A percentile compares a stretch with the other conserved stretches of the same genome.
These are phyloP conservation scores for Komagataella phaffii DNA, from an alignment of 805 yeast genomes.

Conservation along the genomic window DNA sequence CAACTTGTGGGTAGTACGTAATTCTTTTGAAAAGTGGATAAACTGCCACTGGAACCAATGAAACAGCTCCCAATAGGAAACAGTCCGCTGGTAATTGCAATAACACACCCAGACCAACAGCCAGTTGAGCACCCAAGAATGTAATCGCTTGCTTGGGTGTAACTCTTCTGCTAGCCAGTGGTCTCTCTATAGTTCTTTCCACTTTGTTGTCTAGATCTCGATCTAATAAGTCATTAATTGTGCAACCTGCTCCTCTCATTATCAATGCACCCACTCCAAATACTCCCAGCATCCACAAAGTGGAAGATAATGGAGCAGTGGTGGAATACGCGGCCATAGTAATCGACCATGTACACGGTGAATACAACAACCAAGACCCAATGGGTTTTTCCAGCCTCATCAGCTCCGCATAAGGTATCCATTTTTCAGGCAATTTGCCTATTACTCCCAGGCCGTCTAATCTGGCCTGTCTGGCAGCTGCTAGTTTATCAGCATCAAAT, in stretches of 20 bases:
- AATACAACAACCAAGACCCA: conserved; percentile 74
- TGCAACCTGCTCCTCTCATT: conserved; percentile 98
- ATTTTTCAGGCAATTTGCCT: conserved; percentile 51
- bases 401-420: conserved; percentile 86
- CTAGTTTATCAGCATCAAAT: background rate
- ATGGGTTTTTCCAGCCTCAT: conserved; percentile 91
- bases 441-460: conserved; percentile 27
- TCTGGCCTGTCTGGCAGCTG: background rate
- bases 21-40: conserved; percentile 92
- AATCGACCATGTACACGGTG: conserved; percentile 91
- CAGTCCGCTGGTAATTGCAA: conserved; percentile 68
- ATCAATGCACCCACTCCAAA: conserved; percentile 78
- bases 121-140: conserved; percentile 64
- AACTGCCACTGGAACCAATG: conserved; percentile 66
- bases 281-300: conserved; percentile 46
- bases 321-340: conserved; percentile 73
- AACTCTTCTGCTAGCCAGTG: conserved; percentile 84
- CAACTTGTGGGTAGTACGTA: conserved; percentile 90
- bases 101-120: conserved; percentile 60
- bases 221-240: conserved; percentile 84
- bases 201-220: conserved; percentile 75
- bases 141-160: conserved; percentile 51
- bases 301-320: conserved; percentile 54
- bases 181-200: conserved; percentile 78
- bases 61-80: conserved; percentile 69